Evolutionary conservation across 208 protist species (phyloP), one percentile per base, ranked within the genome.

Genomic region (Crithidia brevicula): DNA sequence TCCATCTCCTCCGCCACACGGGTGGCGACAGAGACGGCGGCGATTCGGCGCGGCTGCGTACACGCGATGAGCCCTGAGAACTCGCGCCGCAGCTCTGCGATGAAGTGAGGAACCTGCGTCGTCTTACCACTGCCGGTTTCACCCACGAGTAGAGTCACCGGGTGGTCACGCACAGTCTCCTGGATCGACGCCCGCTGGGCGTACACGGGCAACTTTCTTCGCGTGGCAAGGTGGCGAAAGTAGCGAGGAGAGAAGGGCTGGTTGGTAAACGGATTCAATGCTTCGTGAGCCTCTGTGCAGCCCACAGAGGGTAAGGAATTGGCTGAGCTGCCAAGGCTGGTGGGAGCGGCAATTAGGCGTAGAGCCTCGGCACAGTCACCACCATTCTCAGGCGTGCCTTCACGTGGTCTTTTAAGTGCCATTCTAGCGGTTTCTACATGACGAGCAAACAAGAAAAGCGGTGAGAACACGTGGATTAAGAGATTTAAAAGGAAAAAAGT

Each of bases 31-130:
- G 89, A 98, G 61, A 99, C 98, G 20, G 99, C 98, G 6, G 99
- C 98, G 27, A 99, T 98, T 50, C 99, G 88, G 6, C 99, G 81
- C n/a, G 99, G 99, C 85, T 99, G 98, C 22, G 98, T 99, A 79
- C 98, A 99, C 4, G 74, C 89, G 27, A 97, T 56, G 18, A 80
- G 34, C 28, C 78, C 72, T 16, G 49, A 25, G 45, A 79, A 82
- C 0, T 20, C 9, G 16, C 30, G 25, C 10, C 65, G 67, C 75
- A 96, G 43, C 59, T 86, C 83, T 18, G 67, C 93, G 49, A 91
- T 86, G 53, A 95, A 98, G 45, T 98, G 97, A 9, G 97, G 96
- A 2, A 99, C 89, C 72, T 99, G 98, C 25, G 98, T 99, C 22
- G 96, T 98, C 72, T 99, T 99, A 50, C 98, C 98, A 61, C 92